Evolutionary conservation across 352 stramenopile genomes (phyloP).

Genomic region (Phytopythium kandeliae): DNA sequence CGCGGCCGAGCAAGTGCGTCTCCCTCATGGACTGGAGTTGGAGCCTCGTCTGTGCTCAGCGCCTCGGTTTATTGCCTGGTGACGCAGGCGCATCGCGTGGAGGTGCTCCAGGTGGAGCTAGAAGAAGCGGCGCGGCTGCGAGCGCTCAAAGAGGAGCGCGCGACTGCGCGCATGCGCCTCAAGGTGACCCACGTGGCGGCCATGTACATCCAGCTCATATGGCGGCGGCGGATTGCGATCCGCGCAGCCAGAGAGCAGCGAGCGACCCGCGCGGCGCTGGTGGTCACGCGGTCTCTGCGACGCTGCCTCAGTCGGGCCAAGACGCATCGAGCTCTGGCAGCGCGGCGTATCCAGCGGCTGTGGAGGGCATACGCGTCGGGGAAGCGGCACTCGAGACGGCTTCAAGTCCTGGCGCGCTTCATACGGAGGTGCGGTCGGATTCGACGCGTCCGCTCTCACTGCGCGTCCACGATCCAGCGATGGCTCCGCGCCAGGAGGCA

Average conservation of each 20-base stretch:
- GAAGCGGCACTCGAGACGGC: background rate
- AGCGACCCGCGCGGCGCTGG: constrained; percentile 14
- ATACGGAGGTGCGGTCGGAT: constrained; percentile 7
- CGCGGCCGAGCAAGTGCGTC: constrained; percentile 40
- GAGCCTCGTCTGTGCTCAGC: background rate
- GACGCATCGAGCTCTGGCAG: constrained; percentile 18
- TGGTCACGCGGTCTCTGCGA: constrained; percentile 29
- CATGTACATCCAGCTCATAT: constrained; percentile 66
- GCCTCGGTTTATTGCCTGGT: background rate
- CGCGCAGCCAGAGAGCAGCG: constrained; percentile 10
- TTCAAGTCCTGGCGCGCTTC: background rate
- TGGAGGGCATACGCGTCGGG: constrained; percentile 13
- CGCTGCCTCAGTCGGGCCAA: constrained; percentile 7
- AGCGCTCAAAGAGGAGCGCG: constrained; percentile 38
- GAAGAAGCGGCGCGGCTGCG: constrained; percentile 30
- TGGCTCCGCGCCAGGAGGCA: constrained; percentile 15
- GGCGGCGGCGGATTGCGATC: constrained; percentile 21
- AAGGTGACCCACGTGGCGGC: constrained; percentile 61
- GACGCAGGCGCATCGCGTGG: constrained; percentile 32
- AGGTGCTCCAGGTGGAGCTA: constrained; percentile 40
- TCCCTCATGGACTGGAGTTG: background rate
- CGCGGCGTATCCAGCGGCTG: constrained; percentile 26
- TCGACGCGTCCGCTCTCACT: constrained; percentile 1
- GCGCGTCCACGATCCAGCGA: constrained; percentile 17
- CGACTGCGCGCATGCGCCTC: constrained; percentile 43